Percentiles rank a stretch among this genome's conserved stretches.
Conservation (phyloP, 371 early-diverging fungal genomes). For the Coemansia sp. region DNA sequence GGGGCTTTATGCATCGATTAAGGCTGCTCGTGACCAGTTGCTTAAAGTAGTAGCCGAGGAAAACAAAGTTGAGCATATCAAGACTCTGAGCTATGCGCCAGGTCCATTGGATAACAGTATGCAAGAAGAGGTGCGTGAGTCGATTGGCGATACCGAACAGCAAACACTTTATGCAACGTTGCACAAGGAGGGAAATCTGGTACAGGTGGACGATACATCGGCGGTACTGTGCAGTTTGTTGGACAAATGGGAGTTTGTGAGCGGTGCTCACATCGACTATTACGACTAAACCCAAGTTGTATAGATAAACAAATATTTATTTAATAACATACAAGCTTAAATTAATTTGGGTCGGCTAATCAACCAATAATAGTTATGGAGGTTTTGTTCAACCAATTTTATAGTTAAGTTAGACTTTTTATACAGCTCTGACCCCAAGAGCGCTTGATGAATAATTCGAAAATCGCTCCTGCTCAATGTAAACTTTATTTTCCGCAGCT, state of each 20-base stretch:
- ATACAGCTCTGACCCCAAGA: too few species aligned
- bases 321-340: too few species aligned
- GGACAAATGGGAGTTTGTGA: constrained; percentile 58
- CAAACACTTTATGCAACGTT: constrained; percentile 59
- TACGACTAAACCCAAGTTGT: constrained; percentile 57
- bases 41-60: constrained; percentile 67
- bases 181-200: constrained; percentile 69
- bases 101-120: constrained; percentile 89
- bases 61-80: constrained; percentile 34
- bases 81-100: constrained; percentile 85
- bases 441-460: too few species aligned
- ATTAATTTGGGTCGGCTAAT: too few species aligned
- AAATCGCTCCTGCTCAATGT: too few species aligned
- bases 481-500: too few species aligned
- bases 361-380: too few species aligned
- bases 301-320: too few species aligned
- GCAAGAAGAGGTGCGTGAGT: constrained; percentile 74
- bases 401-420: too few species aligned
- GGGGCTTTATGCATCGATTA: constrained; percentile 82
- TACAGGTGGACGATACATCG: constrained; percentile 71
- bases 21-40: constrained; percentile 86
- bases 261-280: constrained; percentile 81
- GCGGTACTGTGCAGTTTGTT: constrained; percentile 60
- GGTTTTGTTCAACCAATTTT: too few species aligned
- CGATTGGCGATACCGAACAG: constrained; percentile 71